Conservation (phyloP, 2,329 filamentous ascomycete genomes). For the Anthostomella pinea region DNA sequence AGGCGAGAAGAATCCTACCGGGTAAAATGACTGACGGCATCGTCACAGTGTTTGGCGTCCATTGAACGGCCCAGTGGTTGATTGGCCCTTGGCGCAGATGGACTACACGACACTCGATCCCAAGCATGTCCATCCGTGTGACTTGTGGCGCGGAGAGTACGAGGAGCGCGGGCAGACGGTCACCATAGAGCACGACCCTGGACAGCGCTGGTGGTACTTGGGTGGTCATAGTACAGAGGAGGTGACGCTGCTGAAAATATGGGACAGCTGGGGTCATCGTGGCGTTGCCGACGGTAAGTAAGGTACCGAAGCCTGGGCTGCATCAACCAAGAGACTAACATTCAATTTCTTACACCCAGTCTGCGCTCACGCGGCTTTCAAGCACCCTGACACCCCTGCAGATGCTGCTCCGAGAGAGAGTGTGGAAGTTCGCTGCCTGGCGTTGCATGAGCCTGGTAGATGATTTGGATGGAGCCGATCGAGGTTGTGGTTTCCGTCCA, state of each 20-base stretch:
- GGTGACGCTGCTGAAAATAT: conserved; percentile 18
- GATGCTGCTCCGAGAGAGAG: conserved; percentile 11
- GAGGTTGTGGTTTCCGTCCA: no score
- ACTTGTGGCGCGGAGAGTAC: conserved; percentile 7
- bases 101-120: conserved; percentile 8
- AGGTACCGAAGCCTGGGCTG: no score
- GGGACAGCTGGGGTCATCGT: conserved; percentile 12
- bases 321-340: no score
- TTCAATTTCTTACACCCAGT: conserved; percentile 7
- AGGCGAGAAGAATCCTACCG: no score
- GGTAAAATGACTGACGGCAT: no score
- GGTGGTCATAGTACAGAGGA: conserved; percentile 10
- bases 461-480: no score
- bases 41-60: conserved; percentile 15
- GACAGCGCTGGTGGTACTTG: conserved; percentile 16
- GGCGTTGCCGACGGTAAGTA: conserved; percentile 6
- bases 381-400: conserved; percentile 7
- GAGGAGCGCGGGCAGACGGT: conserved; percentile 15
- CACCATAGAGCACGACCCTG: conserved; percentile 1
- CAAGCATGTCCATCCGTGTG: conserved; percentile 9
- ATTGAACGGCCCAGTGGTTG: conserved; percentile 4
- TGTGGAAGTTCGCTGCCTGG: conserved; percentile 13
- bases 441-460: no score
- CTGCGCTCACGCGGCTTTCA: conserved; percentile 20
- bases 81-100: conserved; percentile 13